Evolutionary conservation across 176 grass and related monocot species (phyloP), one percentile per base, ranked within the genome.

Genomic region (Avena eriantha): DNA sequence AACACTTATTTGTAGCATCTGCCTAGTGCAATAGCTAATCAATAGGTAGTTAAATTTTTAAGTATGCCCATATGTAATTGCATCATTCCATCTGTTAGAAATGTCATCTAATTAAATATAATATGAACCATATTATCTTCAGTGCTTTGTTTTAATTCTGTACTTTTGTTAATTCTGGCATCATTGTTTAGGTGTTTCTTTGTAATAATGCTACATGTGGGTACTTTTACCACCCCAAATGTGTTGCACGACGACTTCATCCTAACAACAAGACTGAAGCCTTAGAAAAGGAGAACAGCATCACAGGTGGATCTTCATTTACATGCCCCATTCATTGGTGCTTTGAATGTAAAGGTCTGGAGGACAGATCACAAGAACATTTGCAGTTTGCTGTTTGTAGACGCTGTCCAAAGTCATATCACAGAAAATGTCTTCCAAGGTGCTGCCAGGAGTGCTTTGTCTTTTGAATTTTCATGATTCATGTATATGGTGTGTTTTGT

Each of bases 151-250:
- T 78, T 3, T 82, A 0, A 8, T 47, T 73, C 33, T 80, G 21
- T 61, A 33, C 49, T 55, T 75, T 93, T 61, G 49, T 59, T 89
- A 61, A 89, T 87, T 56, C 22, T 78, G 49, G 5, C 45, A 73
- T 82, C n/a, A 61, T 69, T 85, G 17, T 54, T 66, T 89, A 96
- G 97, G 94, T 99, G 66, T 96, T 94, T 91, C 89, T 85, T 76
- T 99, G 97, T 85, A 93, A 92, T 68, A 96, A 94, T 89, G 97
- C 97, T 41, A 99, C 97, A 22, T 99, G 97, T 78, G 97, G 97
- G 45, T 90, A 90, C 82, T 99, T 99, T 72, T 99, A 96, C 92
- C 97, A 99, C 82, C 87, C 97, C 64, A 93, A 90, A 75, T 99
- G 97, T 73, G 92, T 99, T 79, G 90, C 92, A 39, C 76, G 85